Evolutionary conservation across 2,329 filamentous ascomycete genomes (phyloP), one percentile per base, ranked within the genome.

Genomic region (Geoglossum cookeanum): DNA sequence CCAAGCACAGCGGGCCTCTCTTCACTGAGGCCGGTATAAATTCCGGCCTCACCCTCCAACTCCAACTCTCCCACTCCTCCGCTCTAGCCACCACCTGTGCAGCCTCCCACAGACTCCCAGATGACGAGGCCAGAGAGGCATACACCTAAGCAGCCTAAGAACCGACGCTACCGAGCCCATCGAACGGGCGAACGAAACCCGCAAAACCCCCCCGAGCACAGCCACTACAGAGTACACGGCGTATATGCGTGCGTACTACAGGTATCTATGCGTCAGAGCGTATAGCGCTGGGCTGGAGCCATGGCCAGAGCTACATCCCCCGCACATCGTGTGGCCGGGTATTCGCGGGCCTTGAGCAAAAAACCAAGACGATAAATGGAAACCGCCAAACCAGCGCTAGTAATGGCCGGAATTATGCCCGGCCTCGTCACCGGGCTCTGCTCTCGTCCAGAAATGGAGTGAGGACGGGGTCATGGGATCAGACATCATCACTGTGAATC

Each of bases 1-100:
- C 8, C 30, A 42, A 27, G 6, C 5, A 17, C 47, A 37, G 15
- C n/a, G 51, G 9, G 27, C 29, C 35, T 13, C 9, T 45, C 15
- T n/a, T 17, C 30, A 22, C 4, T 4, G 45, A 57, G 42, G 55
- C 55, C 47, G 51, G 47, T 49, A 57, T 49, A 57, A 54, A 57
- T 57, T 53, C 49, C 49, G 49, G 49, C 30, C 49, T 53, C 30
- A 37, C 30, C 49, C 49, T 37, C 49, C 49, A 53, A 9, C 49
- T n/a, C 45, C 6, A 32, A 15, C 45, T 49, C 11, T 22, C 22
- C 22, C 22, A 22, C 22, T 22, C 22, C 22, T 22, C 22, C 22
- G 22, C 35, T 37, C 35, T 7, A 37, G 35, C 35, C 35, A 13
- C 6, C 11, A 7, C 35, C 35, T 37, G 3, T 22, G 22, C 22